Evolutionary conservation across 441 rosid genomes (phyloP), one percentile per base, ranked within the genome.

Genomic region (Erodium moschatum): DNA sequence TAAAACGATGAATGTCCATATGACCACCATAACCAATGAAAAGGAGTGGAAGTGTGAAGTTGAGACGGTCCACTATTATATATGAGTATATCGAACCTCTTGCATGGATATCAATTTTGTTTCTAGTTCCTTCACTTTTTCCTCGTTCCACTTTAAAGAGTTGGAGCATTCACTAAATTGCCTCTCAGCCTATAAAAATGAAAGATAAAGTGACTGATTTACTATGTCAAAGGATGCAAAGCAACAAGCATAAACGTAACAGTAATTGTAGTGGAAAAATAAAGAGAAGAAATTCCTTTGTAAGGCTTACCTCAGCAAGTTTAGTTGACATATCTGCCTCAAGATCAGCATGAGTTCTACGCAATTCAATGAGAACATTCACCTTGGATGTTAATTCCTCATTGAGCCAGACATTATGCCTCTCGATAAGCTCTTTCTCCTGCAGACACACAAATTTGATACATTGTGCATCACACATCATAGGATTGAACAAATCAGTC

Each of bases 371-470:
- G 54, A 87, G 84, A 74, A 80, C 80, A 54, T 85, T 90, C 33
- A 81, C 89, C 81, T 94, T 94, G 67, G 85, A 68, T n/a, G 86
- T 86, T 82, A 94, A 75, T 85, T 94, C 97, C 35, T 91, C 92
- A 73, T 94, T 87, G 69, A 94, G 86, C 97, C 97, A 94, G 31
- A 75, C 67, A 76, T 93, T 92, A 78, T 94, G 99, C 78, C 89
- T 85, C 79, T 88, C 90, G 50, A 85, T 75, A 73, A 94, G 93
- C 69, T 94, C 99, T 78, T 94, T 94, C 85, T 87, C 99, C 97
- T 92, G 78, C 38, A 64, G 72, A 73, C 67, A 79, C 64, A 62
- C 73, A 73, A 71, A 78, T 68, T 64, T 58, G 64, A 70, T 33
- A 72, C 11, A 65, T 63, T 4, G 19, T 67, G 48, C 10, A 3